Evolutionary conservation across 2,329 filamentous ascomycete genomes (phyloP).

Genomic region (Microsporum ferrugineum): DNA sequence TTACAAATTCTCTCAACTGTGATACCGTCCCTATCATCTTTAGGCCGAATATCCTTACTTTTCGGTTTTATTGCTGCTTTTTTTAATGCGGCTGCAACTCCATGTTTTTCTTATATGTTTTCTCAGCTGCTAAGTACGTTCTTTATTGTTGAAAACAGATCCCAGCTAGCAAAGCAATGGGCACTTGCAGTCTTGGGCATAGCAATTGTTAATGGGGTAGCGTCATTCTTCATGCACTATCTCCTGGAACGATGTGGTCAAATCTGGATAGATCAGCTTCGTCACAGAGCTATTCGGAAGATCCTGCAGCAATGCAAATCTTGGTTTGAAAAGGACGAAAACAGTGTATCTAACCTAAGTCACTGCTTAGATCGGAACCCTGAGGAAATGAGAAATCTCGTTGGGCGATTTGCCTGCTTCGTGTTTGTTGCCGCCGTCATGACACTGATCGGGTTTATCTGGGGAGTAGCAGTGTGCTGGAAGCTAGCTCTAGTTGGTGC

Average conservation of each 20-base stretch:
- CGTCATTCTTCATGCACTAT: conserved; percentile 57
- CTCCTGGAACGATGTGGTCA: conserved; percentile 61
- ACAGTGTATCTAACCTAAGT: conserved; percentile 52
- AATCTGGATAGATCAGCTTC: conserved; percentile 62
- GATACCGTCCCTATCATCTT: conserved; percentile 51
- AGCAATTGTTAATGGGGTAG: conserved; percentile 53
- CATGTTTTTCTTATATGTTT: conserved; percentile 65
- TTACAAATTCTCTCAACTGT: conserved; percentile 54
- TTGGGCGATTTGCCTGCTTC: conserved; percentile 65
- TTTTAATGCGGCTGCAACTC: conserved; percentile 55
- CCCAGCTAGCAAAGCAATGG: conserved; percentile 50
- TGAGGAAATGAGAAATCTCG: conserved; percentile 75
- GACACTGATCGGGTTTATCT: conserved; percentile 55
- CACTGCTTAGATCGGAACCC: conserved; percentile 68
- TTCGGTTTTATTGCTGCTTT: conserved; percentile 51
- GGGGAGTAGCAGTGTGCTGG: conserved; percentile 67
- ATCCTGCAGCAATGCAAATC: conserved; percentile 63
- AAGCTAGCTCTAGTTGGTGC: conserved; percentile 68
- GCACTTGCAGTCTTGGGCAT: conserved; percentile 58
- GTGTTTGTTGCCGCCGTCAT: conserved; percentile 57
- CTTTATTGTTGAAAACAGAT: conserved; percentile 43
- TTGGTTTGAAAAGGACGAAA: conserved; percentile 64
- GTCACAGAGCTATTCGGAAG: conserved; percentile 53
- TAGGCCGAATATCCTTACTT: conserved; percentile 45
- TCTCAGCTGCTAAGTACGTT: conserved; percentile 61